Evolutionary conservation across 768 basidiomycete species (phyloP).

Genomic region (Tylopilus sp.): DNA sequence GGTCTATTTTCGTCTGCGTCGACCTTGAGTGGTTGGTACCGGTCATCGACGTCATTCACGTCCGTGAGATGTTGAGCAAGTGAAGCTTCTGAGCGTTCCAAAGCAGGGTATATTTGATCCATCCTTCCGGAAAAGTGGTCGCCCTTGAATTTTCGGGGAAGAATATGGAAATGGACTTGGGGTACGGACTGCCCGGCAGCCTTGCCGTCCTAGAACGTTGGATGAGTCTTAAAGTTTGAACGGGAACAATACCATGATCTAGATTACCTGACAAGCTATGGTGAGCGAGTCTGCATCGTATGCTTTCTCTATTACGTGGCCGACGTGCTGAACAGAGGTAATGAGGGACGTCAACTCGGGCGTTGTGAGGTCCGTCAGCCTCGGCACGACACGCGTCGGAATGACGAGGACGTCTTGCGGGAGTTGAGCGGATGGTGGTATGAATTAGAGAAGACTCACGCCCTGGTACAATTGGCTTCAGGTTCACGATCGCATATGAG

Average conservation of each 20-base stretch:
- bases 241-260: not conserved
- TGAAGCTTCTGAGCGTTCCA: slow-evolving; percentile 62
- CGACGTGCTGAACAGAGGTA: slow-evolving; percentile 73
- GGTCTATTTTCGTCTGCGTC: slow-evolving; percentile 67
- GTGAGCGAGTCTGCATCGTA: slow-evolving; percentile 85
- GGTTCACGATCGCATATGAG: slow-evolving; percentile 87
- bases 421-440: slow-evolving; percentile 1
- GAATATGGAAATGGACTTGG: slow-evolving; percentile 94
- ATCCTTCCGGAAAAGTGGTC: slow-evolving; percentile 62
- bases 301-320: slow-evolving; percentile 72
- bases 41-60: slow-evolving; percentile 13
- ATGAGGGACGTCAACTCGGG: slow-evolving; percentile 80
- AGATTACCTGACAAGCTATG: slow-evolving; percentile 79
- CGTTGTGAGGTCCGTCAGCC: slow-evolving; percentile 54
- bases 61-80: slow-evolving; percentile 40
- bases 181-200: slow-evolving; percentile 70
- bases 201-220: slow-evolving; percentile 66
- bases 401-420: slow-evolving; percentile 59
- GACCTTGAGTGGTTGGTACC: slow-evolving; percentile 44
- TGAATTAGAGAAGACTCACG: slow-evolving; percentile 55
- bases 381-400: slow-evolving; percentile 51
- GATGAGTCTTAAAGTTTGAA: slow-evolving; percentile 1
- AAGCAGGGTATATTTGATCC: slow-evolving; percentile 75
- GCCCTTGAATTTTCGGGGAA: slow-evolving; percentile 73
- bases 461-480: slow-evolving; percentile 91